Percentiles rank a stretch among this genome's conserved stretches.
phyloP scores from a whole-genome alignment of 345 rosid species.

The Excoecaria cochinchinensis region DNA sequence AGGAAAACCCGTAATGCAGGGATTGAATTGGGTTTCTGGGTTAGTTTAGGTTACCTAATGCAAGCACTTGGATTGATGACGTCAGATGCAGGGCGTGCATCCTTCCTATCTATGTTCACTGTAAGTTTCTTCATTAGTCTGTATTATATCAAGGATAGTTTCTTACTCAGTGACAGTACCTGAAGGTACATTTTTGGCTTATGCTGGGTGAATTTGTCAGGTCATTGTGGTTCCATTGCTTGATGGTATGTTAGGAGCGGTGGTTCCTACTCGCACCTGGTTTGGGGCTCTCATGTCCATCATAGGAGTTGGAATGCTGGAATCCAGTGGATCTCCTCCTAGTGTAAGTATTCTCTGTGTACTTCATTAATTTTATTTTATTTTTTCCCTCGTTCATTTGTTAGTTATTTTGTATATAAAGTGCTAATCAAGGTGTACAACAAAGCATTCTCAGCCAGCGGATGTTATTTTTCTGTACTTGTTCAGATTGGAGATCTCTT shows the following conservation, averaged over 20 bases:
- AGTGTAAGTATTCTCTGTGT: constrained; percentile 30
- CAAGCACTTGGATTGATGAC: constrained; percentile 59
- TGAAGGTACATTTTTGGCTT: constrained; percentile 15
- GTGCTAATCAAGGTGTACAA: neutral
- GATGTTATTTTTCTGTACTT: neutral
- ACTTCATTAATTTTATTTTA: neutral
- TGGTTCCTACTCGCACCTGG: constrained; percentile 58
- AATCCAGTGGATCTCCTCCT: constrained; percentile 64
- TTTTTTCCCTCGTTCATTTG: neutral
- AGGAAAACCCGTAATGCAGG: constrained; percentile 51
- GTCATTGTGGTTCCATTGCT: constrained; percentile 68
- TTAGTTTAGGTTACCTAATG: constrained; percentile 55
- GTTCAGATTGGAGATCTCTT: constrained; percentile 60
- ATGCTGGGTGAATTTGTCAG: constrained; percentile 36
- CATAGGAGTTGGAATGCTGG: constrained; percentile 57
- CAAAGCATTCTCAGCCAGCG: neutral
- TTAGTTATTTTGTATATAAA: neutral
- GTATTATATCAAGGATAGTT: neutral
- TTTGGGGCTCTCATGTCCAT: constrained; percentile 59
- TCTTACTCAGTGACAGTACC: constrained; percentile 13
- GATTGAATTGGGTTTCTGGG: constrained; percentile 66
- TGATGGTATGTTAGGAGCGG: constrained; percentile 68
- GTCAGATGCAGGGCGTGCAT: constrained; percentile 63
- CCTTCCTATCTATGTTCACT: constrained; percentile 52
- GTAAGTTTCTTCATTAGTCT: constrained; percentile 34